Conservation (phyloP, 805 yeast genomes). For the Citeromyces nyonsensis region DNA sequence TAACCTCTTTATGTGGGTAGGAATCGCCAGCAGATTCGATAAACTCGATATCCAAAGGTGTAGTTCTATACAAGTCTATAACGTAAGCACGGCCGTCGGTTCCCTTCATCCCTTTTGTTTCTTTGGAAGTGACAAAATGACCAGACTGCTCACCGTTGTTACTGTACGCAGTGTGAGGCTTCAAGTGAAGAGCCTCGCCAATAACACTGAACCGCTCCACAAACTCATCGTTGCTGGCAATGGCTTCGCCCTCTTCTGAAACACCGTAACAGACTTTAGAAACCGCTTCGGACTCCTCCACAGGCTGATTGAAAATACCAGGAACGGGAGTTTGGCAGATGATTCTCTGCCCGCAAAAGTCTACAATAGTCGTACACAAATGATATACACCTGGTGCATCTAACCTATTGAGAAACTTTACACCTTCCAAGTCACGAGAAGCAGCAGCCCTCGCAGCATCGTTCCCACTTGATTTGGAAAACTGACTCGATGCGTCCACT, state of each 20-base stretch:
- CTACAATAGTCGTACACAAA: slow-evolving; percentile 74
- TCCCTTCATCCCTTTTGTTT: slow-evolving; percentile 76
- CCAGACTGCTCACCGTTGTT: slow-evolving; percentile 23
- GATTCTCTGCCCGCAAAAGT: slow-evolving; percentile 77
- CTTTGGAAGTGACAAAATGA: slow-evolving; percentile 53
- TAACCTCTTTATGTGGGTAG: slow-evolving; percentile 73
- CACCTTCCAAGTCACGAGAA: slow-evolving; percentile 63
- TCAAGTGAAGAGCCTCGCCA: slow-evolving; percentile 67
- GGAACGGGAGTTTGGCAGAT: slow-evolving; percentile 95
- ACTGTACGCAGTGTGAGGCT: slow-evolving; percentile 43
- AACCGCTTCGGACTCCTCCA: slow-evolving; percentile 16
- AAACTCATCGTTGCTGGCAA: slow-evolving; percentile 37
- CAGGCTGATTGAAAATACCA: slow-evolving; percentile 50
- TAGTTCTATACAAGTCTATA: slow-evolving; percentile 69
- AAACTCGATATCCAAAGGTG: slow-evolving; percentile 76
- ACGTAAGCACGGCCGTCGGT: slow-evolving; percentile 75
- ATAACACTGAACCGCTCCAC: slow-evolving; percentile 39
- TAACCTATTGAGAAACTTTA: slow-evolving; percentile 50
- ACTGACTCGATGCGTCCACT: slow-evolving; percentile 51
- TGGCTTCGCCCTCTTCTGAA: slow-evolving; percentile 38
- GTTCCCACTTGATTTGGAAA: slow-evolving; percentile 57
- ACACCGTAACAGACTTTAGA: slow-evolving; percentile 59
- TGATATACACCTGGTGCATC: slow-evolving; percentile 52
- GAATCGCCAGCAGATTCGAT: slow-evolving; percentile 37
- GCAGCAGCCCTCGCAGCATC: slow-evolving; percentile 76